phyloP scores from a whole-genome alignment of 1,284 basidiomycete species.

The Cystobasidium sp. region DNA sequence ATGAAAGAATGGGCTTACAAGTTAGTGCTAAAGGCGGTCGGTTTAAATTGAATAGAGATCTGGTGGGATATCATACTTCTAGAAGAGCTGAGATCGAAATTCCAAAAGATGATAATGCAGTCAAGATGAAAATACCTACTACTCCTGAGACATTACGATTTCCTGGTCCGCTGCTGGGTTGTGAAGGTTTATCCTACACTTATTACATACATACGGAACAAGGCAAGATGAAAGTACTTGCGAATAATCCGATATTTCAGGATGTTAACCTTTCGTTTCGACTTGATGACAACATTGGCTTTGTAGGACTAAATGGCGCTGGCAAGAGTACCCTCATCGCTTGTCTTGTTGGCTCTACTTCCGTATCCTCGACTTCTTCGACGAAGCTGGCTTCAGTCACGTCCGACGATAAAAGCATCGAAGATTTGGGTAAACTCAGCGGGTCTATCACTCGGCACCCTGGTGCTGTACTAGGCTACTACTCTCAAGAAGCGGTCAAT shows the following conservation, averaged over 20 bases:
- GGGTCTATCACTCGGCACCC: conserved; percentile 68
- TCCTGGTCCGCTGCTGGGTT: conserved; percentile 63
- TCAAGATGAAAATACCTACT: conserved; percentile 62
- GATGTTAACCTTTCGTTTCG: conserved; percentile 66
- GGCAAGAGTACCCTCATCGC: conserved; percentile 69
- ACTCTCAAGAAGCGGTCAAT: conserved; percentile 59
- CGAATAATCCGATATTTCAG: conserved; percentile 59
- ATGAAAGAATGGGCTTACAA: conserved; percentile 66
- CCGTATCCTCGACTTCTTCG: conserved; percentile 57
- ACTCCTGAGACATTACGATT: conserved; percentile 63
- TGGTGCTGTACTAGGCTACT: conserved; percentile 63
- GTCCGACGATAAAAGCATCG: conserved; percentile 52
- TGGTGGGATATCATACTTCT: conserved; percentile 62
- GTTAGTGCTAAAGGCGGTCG: conserved; percentile 61
- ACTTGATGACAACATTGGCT: conserved; percentile 64
- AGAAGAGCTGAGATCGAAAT: conserved; percentile 63
- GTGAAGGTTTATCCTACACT: conserved; percentile 62
- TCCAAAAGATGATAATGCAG: conserved; percentile 61
- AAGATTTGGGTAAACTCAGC: conserved; percentile 61
- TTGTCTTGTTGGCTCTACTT: conserved; percentile 51
- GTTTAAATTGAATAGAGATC: conserved; percentile 71
- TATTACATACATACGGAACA: conserved; percentile 56
- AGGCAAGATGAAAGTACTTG: neutral
- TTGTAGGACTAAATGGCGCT: conserved; percentile 65
- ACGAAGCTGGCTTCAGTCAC: neutral